Evolutionary conservation across 1,139 yeast species (phyloP).

Genomic region (Protomyces macrosporus): DNA sequence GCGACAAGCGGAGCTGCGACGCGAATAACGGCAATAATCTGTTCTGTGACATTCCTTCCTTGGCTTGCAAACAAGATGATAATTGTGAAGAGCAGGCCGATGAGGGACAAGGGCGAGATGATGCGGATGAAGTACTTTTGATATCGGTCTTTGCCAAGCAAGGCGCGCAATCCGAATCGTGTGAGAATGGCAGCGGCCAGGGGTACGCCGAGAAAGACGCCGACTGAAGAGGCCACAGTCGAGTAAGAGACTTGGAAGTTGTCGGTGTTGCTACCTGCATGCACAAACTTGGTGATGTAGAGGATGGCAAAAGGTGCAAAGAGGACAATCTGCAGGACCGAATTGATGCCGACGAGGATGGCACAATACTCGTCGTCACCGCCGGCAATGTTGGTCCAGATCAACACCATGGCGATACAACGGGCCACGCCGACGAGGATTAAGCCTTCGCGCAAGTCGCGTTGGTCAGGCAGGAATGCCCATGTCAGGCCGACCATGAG

Average conservation of each 20-base stretch:
- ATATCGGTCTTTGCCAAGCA: slow-evolving; percentile 36
- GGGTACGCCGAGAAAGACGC: slow-evolving; percentile 54
- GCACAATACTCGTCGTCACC: slow-evolving; percentile 55
- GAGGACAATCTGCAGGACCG: slow-evolving; percentile 50
- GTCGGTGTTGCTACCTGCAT: slow-evolving; percentile 28
- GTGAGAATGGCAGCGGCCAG: slow-evolving; percentile 47
- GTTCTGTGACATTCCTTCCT: slow-evolving; percentile 48
- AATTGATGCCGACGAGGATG: slow-evolving; percentile 49
- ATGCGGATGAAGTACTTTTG: slow-evolving; percentile 41
- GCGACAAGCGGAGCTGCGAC: slow-evolving; percentile 50
- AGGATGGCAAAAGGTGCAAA: slow-evolving; percentile 54
- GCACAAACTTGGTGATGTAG: slow-evolving; percentile 36
- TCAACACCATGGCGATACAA: slow-evolving; percentile 57
- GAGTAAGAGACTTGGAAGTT: slow-evolving; percentile 39
- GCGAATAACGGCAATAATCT: slow-evolving; percentile 50
- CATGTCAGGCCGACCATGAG: slow-evolving; percentile 56
- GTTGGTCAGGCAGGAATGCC: slow-evolving; percentile 48
- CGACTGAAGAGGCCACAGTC: slow-evolving; percentile 51
- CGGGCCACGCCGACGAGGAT: slow-evolving; percentile 58
- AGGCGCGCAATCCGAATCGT: slow-evolving; percentile 37
- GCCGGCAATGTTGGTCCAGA: slow-evolving; percentile 55
- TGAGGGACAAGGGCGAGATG: slow-evolving; percentile 49
- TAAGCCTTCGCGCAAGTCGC: slow-evolving; percentile 51
- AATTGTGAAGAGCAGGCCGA: slow-evolving; percentile 53
- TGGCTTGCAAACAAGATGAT: slow-evolving; percentile 51